Conservation (phyloP, 2,329 filamentous ascomycete species). For the Sporothrix dimorphospora region DNA sequence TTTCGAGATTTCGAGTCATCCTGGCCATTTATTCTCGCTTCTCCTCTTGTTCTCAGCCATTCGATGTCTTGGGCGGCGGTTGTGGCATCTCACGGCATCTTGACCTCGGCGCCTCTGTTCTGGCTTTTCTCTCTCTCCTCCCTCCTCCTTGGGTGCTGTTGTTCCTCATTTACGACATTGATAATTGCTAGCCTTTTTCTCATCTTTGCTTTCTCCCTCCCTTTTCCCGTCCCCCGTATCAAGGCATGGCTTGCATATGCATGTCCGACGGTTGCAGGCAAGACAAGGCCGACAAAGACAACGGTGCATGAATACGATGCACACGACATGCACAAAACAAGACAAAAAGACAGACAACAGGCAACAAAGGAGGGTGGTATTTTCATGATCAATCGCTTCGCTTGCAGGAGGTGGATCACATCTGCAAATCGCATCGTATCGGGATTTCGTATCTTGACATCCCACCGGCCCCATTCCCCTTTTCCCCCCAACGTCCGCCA, state of each 20-base stretch:
- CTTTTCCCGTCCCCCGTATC: neutral
- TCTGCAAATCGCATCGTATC: slow-evolving; percentile 17
- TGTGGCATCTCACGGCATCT: neutral
- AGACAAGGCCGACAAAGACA: neutral
- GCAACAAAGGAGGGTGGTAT: neutral
- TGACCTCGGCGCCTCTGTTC: slow-evolving; percentile 1
- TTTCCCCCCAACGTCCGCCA: neutral
- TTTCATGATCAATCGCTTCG: neutral
- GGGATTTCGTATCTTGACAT: slow-evolving; percentile 6
- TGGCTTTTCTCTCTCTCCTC: too few relatives aligned
- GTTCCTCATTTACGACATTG: neutral
- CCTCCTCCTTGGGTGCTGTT: neutral
- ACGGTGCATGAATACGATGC: slow-evolving; percentile 12
- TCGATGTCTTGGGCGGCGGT: neutral
- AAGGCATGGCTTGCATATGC: slow-evolving; percentile 6
- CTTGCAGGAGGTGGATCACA: neutral
- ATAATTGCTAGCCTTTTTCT: neutral
- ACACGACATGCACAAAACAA: neutral
- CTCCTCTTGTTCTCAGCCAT: neutral
- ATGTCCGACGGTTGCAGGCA: slow-evolving; percentile 10
- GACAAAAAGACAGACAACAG: neutral
- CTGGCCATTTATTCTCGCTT: neutral
- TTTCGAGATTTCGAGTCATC: neutral
- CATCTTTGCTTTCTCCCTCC: neutral
- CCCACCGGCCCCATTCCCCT: neutral